Base-by-base conservation (phyloP, 805 yeast genomes). In the Yarrowia deformans region DNA sequence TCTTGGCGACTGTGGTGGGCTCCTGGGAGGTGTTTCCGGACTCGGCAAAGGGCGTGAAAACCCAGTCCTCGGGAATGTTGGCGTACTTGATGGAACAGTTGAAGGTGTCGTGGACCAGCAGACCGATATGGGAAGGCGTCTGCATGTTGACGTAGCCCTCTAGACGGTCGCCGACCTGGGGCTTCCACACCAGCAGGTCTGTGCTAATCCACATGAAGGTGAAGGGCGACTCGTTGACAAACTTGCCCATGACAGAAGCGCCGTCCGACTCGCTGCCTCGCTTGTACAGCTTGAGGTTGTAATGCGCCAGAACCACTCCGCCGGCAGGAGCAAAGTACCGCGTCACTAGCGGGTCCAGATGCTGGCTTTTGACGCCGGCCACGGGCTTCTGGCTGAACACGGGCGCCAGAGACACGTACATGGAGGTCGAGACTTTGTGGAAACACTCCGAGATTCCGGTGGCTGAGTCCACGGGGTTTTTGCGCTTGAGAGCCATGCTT, bases 91-190 rank as follows among this genome's bases (percentile, higher is more conserved):
- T 91, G 56, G 94, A 88, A 29, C 98, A 98, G 79, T 95, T 95
- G 82, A 95, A 95, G 0, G 97, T 91, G 79, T 95, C 98, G 77
- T 91, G 93, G 63, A 95, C 83, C 72, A 95, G 84, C 71, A 95
- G 82, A 70, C 98, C 98, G 74, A 95, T 90, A 77, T 95, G 99
- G 8, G 97, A 89, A 18, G 97, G 97, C 2, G 97, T 89, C 81
- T 94, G 98, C 86, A 94, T 88, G 81, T 91, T 92, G 68, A 90
- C 84, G 82, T 88, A 85, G 13, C 99, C 99, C 78, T 93, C 96
- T 19, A 95, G 80, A 1, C 84, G 80, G 76, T 95, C 98, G 4
- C 97, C 97, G n/a, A 87, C 82, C 74, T 86, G 86, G 5, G 99
- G 99, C 74, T 85, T 87, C 98, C 99, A 95, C 61, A 93, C 85